A percentile compares a stretch with the other conserved stretches of the same genome.
Evolutionary conservation across 2,329 filamentous ascomycete genomes (phyloP).

Genomic region (Penicillium freii): DNA sequence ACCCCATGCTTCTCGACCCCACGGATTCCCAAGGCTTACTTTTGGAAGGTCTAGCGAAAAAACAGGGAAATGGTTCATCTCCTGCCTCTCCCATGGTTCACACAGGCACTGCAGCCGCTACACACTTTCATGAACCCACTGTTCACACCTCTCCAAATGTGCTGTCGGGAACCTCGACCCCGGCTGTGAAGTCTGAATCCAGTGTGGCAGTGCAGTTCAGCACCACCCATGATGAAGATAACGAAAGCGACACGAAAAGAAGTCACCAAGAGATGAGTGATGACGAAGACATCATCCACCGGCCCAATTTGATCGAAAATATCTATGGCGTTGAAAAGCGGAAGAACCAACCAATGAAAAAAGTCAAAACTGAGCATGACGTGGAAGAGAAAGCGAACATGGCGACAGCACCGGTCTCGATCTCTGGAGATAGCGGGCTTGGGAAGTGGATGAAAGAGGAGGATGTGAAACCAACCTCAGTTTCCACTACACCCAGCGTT

Average conservation of each 20-base stretch:
- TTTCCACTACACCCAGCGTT: constrained; percentile 52
- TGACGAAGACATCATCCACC: constrained; percentile 27
- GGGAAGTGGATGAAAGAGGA: constrained; percentile 66
- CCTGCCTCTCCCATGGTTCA: constrained; percentile 22
- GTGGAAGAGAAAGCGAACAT: constrained; percentile 46
- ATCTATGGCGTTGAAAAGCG: constrained; percentile 74
- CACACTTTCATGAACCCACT: constrained; percentile 16
- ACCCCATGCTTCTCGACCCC: constrained; percentile 16
- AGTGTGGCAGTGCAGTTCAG: constrained; percentile 33
- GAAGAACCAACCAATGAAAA: constrained; percentile 61
- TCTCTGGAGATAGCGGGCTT: constrained; percentile 55
- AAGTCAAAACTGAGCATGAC: constrained; percentile 54
- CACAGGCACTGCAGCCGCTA: constrained; percentile 26
- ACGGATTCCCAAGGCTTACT: constrained; percentile 22
- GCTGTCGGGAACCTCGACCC: constrained; percentile 16
- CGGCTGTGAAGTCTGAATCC: constrained; percentile 16
- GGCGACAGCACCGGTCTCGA: constrained; percentile 44
- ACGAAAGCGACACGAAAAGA: constrained; percentile 32
- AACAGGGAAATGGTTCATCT: constrained; percentile 17
- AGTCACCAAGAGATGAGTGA: constrained; percentile 33
- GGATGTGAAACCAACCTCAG: constrained; percentile 41
- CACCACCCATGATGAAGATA: constrained; percentile 23
- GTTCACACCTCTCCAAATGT: constrained; percentile 20
- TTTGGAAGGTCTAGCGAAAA: constrained; percentile 21
- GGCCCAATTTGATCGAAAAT: constrained; percentile 62